Evolutionary conservation across 805 yeast species (phyloP), one percentile per base, ranked within the genome.

Genomic region (Hanseniaspora pseudoguilliermondii): DNA sequence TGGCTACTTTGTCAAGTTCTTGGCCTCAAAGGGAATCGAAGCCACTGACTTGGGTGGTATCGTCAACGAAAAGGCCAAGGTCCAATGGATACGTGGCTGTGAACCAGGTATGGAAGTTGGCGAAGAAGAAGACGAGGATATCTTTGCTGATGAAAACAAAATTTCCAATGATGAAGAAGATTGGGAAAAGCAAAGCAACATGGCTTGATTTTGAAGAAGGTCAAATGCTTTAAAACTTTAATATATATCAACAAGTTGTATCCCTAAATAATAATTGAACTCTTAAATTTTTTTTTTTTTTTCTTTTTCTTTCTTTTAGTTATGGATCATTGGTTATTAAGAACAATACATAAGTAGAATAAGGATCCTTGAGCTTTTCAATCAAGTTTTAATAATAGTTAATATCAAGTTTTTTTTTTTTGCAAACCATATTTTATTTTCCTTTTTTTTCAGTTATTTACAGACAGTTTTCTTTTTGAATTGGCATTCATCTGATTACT

Each of bases 31-130:
- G 21, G 73, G 80, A 8, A 78, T 88, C 49, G 75, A 77, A 18
- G 80, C 86, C 51, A 73, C 79, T 55, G 95, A 89, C 65, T 81
- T 76, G 48, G 82, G 83, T 61, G 79, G 96, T 0, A 67, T 71
- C 48, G 79, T 86, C 57, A 71, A 75, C 58, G 73, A 74, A 27
- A 72, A 75, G 61, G 82, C 80, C 29, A 70, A 71, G 36, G 65
- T 79, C 44, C 67, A 62, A 10, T 77, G 77, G 73, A 36, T 52
- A 11, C 44, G 23, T n/a, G 65, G 69, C 16, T 84, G 84, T 23
- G 85, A 85, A 34, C 50, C 50, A 32, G 57, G 51, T 18, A 34
- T 32, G 42, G 43, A 64, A 57, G 18, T 61, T 59, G 40, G 13
- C 21, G 47, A 4, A 20, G 51, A 53, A 40, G 42, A 39, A 5